Evolutionary conservation across 202 grass and related monocot genomes (phyloP).

Genomic region (Cymbopogon flexuosus): DNA sequence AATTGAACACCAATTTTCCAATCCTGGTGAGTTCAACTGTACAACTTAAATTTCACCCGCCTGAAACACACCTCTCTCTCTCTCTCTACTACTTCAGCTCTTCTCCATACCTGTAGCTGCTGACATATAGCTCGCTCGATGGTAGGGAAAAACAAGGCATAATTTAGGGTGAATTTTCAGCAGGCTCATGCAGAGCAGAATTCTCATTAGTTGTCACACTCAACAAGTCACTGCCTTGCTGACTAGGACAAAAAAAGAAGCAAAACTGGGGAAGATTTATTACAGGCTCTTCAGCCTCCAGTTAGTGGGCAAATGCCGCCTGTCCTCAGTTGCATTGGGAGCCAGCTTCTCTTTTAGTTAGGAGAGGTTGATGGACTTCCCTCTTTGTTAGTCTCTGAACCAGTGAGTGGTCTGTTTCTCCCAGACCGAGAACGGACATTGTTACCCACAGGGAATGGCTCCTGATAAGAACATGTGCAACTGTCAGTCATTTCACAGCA

Average conservation of each 20-base stretch:
- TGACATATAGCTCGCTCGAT: neutral
- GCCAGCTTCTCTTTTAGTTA: slow-evolving; percentile 24
- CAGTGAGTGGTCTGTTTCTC: slow-evolving; percentile 39
- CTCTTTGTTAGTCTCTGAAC: slow-evolving; percentile 31
- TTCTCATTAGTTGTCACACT: neutral
- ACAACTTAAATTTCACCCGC: slow-evolving; percentile 27
- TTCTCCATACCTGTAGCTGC: neutral
- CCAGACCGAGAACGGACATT: slow-evolving; percentile 42
- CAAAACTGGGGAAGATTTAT: slow-evolving; percentile 36
- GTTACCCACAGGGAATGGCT: slow-evolving; percentile 64
- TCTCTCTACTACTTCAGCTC: neutral
- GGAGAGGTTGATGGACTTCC: slow-evolving; percentile 28
- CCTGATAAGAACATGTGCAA: slow-evolving; percentile 33
- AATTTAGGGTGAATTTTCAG: slow-evolving; percentile 10
- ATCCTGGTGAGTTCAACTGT: slow-evolving; percentile 34
- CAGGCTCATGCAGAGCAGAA: slow-evolving; percentile 13
- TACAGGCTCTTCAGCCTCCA: slow-evolving; percentile 27
- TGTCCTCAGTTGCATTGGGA: slow-evolving; percentile 16
- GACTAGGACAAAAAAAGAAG: slow-evolving; percentile 21
- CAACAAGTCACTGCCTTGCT: neutral
- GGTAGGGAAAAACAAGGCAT: slow-evolving; percentile 11
- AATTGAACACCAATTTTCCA: neutral
- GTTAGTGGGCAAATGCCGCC: slow-evolving; percentile 18
- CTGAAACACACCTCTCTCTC: neutral
- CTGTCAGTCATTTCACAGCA: neutral